A percentile compares a stretch with the other conserved stretches of the same genome.
Evolutionary conservation across 139 green algal species (phyloP).

Genomic region (Picochlorum sp.): DNA sequence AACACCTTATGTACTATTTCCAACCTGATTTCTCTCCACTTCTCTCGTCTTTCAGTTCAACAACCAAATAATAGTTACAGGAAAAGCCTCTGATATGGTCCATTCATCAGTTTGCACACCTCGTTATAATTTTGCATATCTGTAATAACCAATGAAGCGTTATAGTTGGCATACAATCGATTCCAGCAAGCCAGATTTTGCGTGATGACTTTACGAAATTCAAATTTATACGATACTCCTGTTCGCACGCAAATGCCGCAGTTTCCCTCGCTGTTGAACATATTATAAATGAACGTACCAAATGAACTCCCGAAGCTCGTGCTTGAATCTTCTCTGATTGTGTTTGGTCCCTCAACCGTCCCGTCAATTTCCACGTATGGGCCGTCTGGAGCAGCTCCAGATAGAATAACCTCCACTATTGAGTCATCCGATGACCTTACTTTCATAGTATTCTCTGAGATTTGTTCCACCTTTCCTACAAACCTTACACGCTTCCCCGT

Average conservation of each 20-base stretch:
- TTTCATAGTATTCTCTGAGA: slow-evolving; percentile 16
- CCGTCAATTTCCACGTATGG: slow-evolving; percentile 47
- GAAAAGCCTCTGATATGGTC: slow-evolving; percentile 32
- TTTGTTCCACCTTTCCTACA: slow-evolving; percentile 27
- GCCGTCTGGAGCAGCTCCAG: slow-evolving; percentile 2
- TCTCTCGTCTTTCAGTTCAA: too few relatives aligned
- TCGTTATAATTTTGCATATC: slow-evolving; percentile 62
- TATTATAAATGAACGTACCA: too few relatives aligned
- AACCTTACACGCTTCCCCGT: slow-evolving; percentile 37
- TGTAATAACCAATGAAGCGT: slow-evolving; percentile 15
- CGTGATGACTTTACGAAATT: too few relatives aligned
- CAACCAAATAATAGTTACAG: too few relatives aligned
- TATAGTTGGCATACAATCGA: too few relatives aligned
- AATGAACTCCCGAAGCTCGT: slow-evolving; percentile 44
- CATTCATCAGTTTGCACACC: slow-evolving; percentile 44
- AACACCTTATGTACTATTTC: too few relatives aligned
- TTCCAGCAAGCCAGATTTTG: too few relatives aligned
- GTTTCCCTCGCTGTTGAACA: too few relatives aligned
- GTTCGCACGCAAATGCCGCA: background rate
- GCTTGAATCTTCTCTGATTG: slow-evolving; percentile 31
- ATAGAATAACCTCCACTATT: slow-evolving; percentile 25
- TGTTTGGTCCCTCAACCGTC: slow-evolving; percentile 36
- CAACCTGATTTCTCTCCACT: too few relatives aligned
- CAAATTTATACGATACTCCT: too few relatives aligned
- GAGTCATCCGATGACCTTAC: slow-evolving; percentile 28